These are phyloP conservation scores for Thermothelomyces thermophilus DNA, from an alignment of 2,329 filamentous ascomycete species.

Conservation along the genomic window DNA sequence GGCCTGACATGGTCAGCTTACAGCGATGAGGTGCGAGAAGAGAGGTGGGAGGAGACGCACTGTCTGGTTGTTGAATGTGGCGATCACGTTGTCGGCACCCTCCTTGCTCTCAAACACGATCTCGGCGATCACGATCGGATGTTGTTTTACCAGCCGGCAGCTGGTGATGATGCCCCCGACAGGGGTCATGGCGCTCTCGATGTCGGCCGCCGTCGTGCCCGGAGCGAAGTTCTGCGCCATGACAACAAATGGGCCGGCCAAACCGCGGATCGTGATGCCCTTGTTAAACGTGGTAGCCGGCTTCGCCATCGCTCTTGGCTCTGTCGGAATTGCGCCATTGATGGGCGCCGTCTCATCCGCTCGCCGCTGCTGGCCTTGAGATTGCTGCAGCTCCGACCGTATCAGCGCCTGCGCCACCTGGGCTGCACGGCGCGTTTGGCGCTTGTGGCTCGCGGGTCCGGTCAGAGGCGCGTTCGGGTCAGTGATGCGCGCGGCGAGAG, in stretches of 20 bases:
- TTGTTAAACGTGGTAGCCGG: slow-evolving; percentile 21
- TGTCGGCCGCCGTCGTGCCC: slow-evolving; percentile 74
- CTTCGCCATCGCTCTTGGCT: slow-evolving; percentile 20
- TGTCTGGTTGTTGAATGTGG: slow-evolving; percentile 71
- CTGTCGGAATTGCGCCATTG: slow-evolving; percentile 20
- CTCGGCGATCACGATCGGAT: slow-evolving; percentile 70
- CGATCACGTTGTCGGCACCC: slow-evolving; percentile 67
- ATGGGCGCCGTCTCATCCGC: slow-evolving; percentile 8
- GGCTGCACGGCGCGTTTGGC: slow-evolving; percentile 31
- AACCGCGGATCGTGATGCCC: slow-evolving; percentile 66
- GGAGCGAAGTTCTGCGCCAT: slow-evolving; percentile 77
- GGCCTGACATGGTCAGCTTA: slow-evolving; percentile 39
- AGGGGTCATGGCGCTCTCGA: slow-evolving; percentile 73
- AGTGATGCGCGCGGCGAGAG: slow-evolving; percentile 36
- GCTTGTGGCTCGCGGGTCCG: slow-evolving; percentile 14
- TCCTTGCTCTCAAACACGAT: slow-evolving; percentile 66
- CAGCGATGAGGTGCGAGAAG: not conserved
- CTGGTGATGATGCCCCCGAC: slow-evolving; percentile 62
- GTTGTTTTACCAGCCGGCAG: slow-evolving; percentile 61
- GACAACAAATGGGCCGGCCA: slow-evolving; percentile 64
- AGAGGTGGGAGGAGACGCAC: slow-evolving; percentile 39
- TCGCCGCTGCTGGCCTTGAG: slow-evolving; percentile 31
- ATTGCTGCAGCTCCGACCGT: slow-evolving; percentile 32
- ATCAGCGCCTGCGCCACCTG: slow-evolving; percentile 42
- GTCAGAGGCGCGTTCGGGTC: slow-evolving; percentile 15